phyloP scores from a whole-genome alignment of 306 rosid genomes.

The Vigna nakashimae region DNA sequence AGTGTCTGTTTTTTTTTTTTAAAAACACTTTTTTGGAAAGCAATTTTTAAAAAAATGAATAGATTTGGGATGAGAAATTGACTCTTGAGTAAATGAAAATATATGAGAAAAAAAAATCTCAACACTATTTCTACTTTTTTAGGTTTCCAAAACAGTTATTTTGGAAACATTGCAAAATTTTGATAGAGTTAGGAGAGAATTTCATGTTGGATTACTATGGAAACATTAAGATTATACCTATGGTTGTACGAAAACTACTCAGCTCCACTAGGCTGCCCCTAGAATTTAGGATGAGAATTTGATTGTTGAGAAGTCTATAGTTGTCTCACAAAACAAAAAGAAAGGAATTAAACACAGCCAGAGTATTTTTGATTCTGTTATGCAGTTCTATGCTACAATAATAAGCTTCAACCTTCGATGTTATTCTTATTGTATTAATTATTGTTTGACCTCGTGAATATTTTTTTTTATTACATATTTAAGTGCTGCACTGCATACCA shows the following conservation, averaged over 20 bases:
- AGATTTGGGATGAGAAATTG: neutral
- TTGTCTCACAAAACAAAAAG: neutral
- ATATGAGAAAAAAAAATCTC: neutral
- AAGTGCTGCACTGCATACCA: too few relatives aligned
- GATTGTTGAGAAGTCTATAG: neutral
- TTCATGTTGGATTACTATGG: too few relatives aligned
- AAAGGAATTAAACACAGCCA: neutral
- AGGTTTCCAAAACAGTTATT: neutral
- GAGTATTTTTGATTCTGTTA: neutral
- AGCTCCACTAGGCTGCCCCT: too few relatives aligned
- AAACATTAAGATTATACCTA: too few relatives aligned
- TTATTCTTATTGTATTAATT: neutral
- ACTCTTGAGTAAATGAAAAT: neutral
- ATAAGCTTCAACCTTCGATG: neutral
- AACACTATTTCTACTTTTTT: neutral
- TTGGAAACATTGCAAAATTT: neutral
- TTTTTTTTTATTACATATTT: too few relatives aligned
- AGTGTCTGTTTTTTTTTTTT: neutral
- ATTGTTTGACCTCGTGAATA: too few relatives aligned
- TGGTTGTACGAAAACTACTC: too few relatives aligned
- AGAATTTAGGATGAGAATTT: neutral
- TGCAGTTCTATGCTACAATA: neutral
- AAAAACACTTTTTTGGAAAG: neutral
- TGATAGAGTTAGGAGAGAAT: neutral
- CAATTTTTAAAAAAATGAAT: neutral